A percentile compares a stretch with the other conserved stretches of the same genome.
phyloP scores from a whole-genome alignment of 176 grass and related monocot genomes.

The Dactylis glomerata region DNA sequence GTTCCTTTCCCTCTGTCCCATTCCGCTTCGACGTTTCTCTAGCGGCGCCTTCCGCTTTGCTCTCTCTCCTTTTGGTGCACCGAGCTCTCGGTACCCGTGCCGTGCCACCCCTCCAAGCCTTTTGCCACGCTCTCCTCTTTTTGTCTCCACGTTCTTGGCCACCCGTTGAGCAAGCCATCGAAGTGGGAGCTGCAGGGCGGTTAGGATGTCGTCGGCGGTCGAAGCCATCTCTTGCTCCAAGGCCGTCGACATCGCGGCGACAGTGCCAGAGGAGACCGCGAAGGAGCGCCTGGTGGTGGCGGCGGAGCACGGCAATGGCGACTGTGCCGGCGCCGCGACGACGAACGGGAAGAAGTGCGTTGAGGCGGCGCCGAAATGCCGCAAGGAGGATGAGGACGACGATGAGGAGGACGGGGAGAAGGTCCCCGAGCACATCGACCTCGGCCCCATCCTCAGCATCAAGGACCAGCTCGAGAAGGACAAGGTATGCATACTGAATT shows the following conservation, averaged over 20 bases:
- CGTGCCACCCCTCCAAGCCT: background rate
- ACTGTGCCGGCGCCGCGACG: background rate
- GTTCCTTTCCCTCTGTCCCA: constrained; percentile 26
- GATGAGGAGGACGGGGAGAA: constrained; percentile 61
- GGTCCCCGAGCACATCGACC: constrained; percentile 55
- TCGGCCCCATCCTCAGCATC: constrained; percentile 90
- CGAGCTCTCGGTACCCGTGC: constrained; percentile 25
- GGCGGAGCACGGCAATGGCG: constrained; percentile 19
- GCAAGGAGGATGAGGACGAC: constrained; percentile 45
- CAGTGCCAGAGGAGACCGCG: constrained; percentile 13
- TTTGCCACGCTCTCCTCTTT: constrained; percentile 16
- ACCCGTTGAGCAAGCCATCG: background rate
- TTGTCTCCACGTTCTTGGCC: constrained; percentile 24
- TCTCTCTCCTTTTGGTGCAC: constrained; percentile 31
- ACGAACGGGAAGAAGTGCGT: constrained; percentile 51
- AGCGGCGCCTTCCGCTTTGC: background rate
- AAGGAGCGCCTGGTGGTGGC: constrained; percentile 18
- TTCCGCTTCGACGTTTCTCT: constrained; percentile 22
- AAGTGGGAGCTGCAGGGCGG: background rate
- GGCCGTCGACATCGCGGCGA: constrained; percentile 33
- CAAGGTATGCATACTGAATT: constrained; percentile 45
- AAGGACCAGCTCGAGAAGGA: constrained; percentile 99
- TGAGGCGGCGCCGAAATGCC: constrained; percentile 34
- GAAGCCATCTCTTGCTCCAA: constrained; percentile 63
- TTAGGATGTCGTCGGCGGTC: constrained; percentile 78